Percentiles rank a stretch among this genome's conserved stretches.
phyloP scores from a whole-genome alignment of 2,329 filamentous ascomycete genomes.

The Pestalotiopsis sp. region DNA sequence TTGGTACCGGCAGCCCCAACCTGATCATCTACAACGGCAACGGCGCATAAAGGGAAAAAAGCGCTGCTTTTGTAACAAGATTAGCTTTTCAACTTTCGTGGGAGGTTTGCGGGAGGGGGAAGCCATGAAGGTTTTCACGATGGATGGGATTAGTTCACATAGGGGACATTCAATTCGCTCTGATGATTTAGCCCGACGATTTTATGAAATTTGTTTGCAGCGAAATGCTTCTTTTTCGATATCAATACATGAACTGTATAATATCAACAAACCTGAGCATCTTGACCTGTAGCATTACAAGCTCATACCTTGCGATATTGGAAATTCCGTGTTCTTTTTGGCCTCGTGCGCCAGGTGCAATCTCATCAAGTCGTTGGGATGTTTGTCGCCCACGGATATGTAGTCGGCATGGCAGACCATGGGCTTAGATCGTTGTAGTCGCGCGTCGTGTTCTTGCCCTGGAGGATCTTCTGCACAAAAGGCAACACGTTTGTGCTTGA shows the following conservation, averaged over 20 bases:
- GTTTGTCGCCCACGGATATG: conserved; percentile 47
- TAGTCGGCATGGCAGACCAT: conserved; percentile 44
- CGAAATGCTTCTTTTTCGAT: neutral
- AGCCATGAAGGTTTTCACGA: neutral
- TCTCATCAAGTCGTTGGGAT: conserved; percentile 28
- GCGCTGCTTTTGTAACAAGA: neutral
- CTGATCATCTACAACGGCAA: conserved; percentile 11
- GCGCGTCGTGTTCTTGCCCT: conserved; percentile 45
- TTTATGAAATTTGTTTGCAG: neutral
- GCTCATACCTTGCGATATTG: neutral
- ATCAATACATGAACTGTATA: neutral
- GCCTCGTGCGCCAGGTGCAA: neutral
- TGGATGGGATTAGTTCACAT: neutral
- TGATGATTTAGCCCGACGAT: neutral
- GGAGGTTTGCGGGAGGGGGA: neutral
- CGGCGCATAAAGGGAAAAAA: neutral
- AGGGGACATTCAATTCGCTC: neutral
- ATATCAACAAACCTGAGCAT: neutral
- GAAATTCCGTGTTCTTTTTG: too few relatives aligned
- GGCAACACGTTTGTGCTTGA: conserved; percentile 44
- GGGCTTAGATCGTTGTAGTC: conserved; percentile 46
- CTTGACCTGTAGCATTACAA: neutral
- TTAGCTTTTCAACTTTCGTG: neutral
- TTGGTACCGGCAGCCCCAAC: conserved; percentile 6
- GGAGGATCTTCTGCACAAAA: conserved; percentile 48